These are phyloP conservation scores for Arabis alpina DNA, from an alignment of 345 rosid species.

Conservation along the genomic window DNA sequence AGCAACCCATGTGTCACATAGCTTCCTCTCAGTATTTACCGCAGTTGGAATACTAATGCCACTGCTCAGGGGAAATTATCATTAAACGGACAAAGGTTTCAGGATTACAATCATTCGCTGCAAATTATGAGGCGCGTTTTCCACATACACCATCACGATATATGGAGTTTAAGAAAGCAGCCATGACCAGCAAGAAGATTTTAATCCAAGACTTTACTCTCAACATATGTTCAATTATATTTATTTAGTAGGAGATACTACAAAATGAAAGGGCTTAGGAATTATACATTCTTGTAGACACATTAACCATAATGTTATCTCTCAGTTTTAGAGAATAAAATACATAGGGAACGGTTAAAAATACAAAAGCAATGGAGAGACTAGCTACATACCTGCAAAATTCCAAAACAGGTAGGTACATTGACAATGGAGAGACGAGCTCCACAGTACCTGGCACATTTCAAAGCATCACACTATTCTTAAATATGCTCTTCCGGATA, in stretches of 20 bases:
- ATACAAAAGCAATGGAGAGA: constrained; percentile 13
- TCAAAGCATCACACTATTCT: constrained; percentile 15
- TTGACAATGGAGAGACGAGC: constrained; percentile 11
- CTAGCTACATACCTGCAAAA: constrained; percentile 31
- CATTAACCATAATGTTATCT: constrained; percentile 48
- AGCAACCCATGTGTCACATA: constrained; percentile 53
- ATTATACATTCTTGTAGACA: constrained; percentile 64
- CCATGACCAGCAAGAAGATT: constrained; percentile 40
- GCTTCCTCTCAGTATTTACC: constrained; percentile 50
- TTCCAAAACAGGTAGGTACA: constrained; percentile 8
- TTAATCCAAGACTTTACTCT: constrained; percentile 40
- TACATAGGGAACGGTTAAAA: constrained; percentile 43
- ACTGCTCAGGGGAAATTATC: constrained; percentile 50
- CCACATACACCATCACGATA: constrained; percentile 35
- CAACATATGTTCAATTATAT: constrained; percentile 49
- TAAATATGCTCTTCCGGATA: neutral
- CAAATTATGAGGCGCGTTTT: constrained; percentile 40
- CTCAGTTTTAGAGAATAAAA: constrained; percentile 57
- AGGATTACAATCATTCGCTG: constrained; percentile 43
- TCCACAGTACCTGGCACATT: constrained; percentile 27
- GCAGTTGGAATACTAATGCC: constrained; percentile 48
- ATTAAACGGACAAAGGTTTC: constrained; percentile 40
- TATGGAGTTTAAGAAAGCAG: constrained; percentile 31
- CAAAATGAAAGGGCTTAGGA: constrained; percentile 51
- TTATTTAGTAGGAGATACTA: constrained; percentile 48